Evolutionary conservation across 495 filamentous ascomycete species (phyloP).

Genomic region (Astrothelium subdiscretum): DNA sequence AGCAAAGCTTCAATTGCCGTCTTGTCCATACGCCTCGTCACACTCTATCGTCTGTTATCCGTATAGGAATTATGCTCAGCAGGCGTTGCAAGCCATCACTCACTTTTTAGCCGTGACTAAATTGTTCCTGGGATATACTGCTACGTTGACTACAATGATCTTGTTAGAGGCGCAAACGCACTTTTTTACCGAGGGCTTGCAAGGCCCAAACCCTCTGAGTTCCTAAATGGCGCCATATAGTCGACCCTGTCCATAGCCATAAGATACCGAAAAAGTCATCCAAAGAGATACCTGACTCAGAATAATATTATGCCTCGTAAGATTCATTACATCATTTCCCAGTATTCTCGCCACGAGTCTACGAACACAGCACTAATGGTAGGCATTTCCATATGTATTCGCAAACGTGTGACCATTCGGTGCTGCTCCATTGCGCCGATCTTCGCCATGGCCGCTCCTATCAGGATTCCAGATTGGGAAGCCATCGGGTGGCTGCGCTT

Average conservation of each 20-base stretch:
- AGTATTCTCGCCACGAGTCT: not conserved
- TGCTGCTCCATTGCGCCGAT: not conserved
- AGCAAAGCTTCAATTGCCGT: too few relatives aligned
- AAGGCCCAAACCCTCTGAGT: not conserved
- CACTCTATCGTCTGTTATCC: too few relatives aligned
- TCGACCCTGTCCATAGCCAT: not conserved
- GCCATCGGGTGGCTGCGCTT: conserved; percentile 45
- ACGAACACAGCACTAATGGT: not conserved
- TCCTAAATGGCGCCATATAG: not conserved
- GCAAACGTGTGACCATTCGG: not conserved
- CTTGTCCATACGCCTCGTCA: too few relatives aligned
- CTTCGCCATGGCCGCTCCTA: conserved; percentile 1
- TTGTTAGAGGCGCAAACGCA: not conserved
- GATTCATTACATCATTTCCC: not conserved
- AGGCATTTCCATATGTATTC: not conserved
- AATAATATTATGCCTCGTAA: not conserved
- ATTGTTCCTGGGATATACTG: not conserved
- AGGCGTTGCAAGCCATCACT: too few relatives aligned
- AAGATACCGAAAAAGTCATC: not conserved
- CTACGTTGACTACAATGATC: not conserved
- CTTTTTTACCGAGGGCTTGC: not conserved
- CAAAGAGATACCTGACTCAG: not conserved
- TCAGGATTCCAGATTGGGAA: conserved; percentile 39
- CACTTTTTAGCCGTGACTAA: too few relatives aligned
- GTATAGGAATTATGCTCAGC: too few relatives aligned